A percentile compares a stretch with the other conserved stretches of the same genome.
Evolutionary conservation across 78 protist genomes (phyloP).

Genomic region (Protostelium mycophagum): DNA sequence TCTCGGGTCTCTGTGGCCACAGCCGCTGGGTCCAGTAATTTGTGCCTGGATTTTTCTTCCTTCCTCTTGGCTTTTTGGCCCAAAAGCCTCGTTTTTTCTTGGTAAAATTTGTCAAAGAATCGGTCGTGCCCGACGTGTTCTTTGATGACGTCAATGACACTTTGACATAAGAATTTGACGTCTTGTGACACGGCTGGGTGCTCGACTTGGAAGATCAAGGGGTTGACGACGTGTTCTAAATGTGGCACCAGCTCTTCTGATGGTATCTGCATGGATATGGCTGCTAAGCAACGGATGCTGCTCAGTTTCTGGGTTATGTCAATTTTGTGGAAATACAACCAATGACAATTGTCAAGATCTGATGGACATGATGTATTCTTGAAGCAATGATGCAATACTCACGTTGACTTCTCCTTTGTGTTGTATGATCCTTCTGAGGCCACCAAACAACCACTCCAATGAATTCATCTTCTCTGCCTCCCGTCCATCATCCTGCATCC

Average conservation of each 20-base stretch:
- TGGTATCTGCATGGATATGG: neutral
- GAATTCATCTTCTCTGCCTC: no score
- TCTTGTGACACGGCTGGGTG: neutral
- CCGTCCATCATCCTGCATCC: no score
- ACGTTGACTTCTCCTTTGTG: no score
- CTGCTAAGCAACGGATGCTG: neutral
- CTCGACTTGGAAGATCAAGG: neutral
- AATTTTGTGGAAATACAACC: no score
- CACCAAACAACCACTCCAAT: no score
- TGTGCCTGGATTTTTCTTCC: neutral
- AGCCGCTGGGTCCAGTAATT: neutral
- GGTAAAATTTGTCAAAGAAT: neutral
- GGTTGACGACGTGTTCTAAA: neutral
- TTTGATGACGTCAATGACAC: neutral
- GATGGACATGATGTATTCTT: no score
- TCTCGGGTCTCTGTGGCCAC: neutral
- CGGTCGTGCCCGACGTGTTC: neutral
- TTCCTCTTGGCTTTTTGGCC: neutral
- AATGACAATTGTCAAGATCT: no score
- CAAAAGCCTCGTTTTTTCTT: neutral
- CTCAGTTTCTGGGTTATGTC: neutral
- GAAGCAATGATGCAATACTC: no score
- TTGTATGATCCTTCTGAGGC: no score
- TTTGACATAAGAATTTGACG: neutral
- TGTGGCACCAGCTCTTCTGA: neutral